Evolutionary conservation across 768 basidiomycete species (phyloP).

Genomic region (Heimioporus sp.): DNA sequence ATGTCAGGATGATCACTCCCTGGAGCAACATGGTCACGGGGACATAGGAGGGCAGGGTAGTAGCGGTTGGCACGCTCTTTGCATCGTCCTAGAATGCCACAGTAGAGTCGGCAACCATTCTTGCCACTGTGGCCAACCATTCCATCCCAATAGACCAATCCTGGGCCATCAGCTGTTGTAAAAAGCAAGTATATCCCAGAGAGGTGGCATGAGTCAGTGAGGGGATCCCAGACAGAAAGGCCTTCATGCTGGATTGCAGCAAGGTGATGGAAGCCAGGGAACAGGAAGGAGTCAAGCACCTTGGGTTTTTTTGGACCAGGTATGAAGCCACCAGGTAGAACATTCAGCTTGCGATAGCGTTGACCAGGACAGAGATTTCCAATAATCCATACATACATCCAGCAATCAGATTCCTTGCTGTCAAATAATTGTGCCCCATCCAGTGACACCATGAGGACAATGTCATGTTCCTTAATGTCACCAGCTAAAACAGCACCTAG

Average conservation of each 20-base stretch:
- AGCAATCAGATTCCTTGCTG: not conserved
- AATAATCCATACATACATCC: not conserved
- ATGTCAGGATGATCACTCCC: not conserved
- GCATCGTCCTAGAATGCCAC: no score
- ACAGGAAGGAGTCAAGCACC: not conserved
- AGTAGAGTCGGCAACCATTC: not conserved
- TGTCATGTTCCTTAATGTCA: slow-evolving; percentile 19
- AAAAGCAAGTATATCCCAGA: no score
- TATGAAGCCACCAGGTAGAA: not conserved
- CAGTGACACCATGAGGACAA: slow-evolving; percentile 35
- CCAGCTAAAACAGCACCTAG: not conserved
- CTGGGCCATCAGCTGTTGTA: not conserved
- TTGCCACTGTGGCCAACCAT: slow-evolving; percentile 1
- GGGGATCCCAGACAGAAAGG: not conserved
- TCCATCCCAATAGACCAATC: not conserved
- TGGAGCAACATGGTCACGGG: no score
- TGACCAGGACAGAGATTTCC: not conserved
- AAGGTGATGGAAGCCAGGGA: not conserved
- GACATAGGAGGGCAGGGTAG: no score
- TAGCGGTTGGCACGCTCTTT: no score
- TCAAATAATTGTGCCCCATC: slow-evolving; percentile 41
- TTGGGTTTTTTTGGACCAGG: not conserved
- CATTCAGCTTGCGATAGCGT: not conserved
- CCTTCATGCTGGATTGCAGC: not conserved
- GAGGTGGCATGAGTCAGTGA: not conserved